These are phyloP conservation scores for Aegilops tauschii DNA, from an alignment of 176 grass and related monocot genomes.

Conservation along the genomic window DNA sequence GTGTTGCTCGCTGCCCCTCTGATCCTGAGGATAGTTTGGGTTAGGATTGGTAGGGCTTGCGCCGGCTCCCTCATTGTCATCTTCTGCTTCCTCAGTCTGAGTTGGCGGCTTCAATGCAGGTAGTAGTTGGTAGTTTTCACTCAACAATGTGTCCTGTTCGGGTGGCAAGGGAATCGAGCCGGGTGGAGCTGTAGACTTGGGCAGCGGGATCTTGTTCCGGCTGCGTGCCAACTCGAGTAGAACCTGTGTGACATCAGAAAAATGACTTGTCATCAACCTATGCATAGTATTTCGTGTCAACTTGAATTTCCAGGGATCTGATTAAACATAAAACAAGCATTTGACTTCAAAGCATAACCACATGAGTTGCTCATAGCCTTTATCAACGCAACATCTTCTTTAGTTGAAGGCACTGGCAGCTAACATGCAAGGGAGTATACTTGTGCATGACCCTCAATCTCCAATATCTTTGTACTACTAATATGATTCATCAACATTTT, in stretches of 20 bases:
- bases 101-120: slow-evolving; percentile 48
- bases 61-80: slow-evolving; percentile 41
- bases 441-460: not conserved
- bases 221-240: slow-evolving; percentile 68
- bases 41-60: slow-evolving; percentile 34
- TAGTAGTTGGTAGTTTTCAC: slow-evolving; percentile 73
- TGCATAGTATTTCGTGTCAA: not conserved
- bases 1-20: slow-evolving; percentile 35
- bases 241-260: slow-evolving; percentile 47
- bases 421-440: not conserved
- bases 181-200: slow-evolving; percentile 82
- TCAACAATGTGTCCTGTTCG: slow-evolving; percentile 79
- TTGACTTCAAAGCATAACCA: slow-evolving; percentile 1
- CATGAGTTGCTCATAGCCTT: not conserved
- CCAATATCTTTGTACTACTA: not conserved
- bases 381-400: not conserved
- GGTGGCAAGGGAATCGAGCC: slow-evolving; percentile 82
- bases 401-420: not conserved
- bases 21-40: slow-evolving; percentile 39
- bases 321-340: not conserved
- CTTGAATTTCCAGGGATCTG: not conserved
- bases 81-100: slow-evolving; percentile 66
- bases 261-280: slow-evolving; percentile 7
- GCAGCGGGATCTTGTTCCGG: slow-evolving; percentile 83
- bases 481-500: not conserved